Evolutionary conservation across 257 asterid species (phyloP).

Genomic region (Orobanche coerulescens): DNA sequence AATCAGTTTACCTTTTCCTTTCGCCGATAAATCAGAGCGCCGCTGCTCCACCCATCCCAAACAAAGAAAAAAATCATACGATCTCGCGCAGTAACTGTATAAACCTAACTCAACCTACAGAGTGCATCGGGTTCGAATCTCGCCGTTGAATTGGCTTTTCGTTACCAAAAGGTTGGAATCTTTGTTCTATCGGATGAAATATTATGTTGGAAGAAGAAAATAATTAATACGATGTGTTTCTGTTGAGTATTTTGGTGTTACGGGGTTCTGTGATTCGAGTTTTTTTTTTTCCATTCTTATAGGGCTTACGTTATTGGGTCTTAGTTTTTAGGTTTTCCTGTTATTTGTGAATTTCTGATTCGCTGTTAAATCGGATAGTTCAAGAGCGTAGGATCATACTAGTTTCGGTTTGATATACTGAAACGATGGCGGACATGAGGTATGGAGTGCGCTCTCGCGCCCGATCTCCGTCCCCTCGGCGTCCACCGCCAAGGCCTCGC

Average conservation of each 20-base stretch:
- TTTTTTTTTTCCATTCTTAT: neutral
- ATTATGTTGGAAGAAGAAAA: neutral
- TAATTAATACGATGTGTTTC: neutral
- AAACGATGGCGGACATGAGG: constrained; percentile 37
- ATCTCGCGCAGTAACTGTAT: neutral
- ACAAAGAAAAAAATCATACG: neutral
- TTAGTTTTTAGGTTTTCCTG: constrained; percentile 14
- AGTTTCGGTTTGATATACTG: constrained; percentile 6
- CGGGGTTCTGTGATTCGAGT: constrained; percentile 16
- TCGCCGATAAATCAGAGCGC: neutral
- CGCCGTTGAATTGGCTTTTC: constrained; percentile 9
- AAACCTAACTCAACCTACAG: neutral
- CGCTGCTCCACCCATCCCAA: too few species aligned
- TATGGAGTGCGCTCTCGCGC: constrained; percentile 24
- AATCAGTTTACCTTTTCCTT: neutral
- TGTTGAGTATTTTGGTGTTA: neutral
- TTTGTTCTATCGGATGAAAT: neutral
- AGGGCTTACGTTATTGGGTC: neutral
- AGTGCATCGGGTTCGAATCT: constrained; percentile 8
- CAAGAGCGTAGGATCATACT: neutral
- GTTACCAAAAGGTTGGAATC: constrained; percentile 21
- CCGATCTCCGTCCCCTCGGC: constrained; percentile 36
- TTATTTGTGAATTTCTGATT: neutral
- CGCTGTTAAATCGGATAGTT: constrained; percentile 17
- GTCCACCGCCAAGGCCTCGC: constrained; percentile 19